Evolutionary conservation across 2,329 filamentous ascomycete genomes (phyloP).

Genomic region (Ophiostoma quercus): DNA sequence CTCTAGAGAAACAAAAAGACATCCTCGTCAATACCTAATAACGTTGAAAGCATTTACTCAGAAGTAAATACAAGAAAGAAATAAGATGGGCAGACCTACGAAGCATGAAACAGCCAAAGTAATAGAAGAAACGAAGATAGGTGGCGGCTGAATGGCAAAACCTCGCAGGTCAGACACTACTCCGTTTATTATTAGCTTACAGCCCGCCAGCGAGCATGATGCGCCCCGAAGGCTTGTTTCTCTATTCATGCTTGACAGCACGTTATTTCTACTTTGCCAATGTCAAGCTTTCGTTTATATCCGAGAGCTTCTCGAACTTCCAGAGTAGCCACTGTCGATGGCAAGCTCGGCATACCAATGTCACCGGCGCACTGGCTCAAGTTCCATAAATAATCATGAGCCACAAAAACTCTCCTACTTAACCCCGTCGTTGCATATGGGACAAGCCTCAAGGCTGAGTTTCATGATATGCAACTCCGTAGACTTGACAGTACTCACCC

Average conservation of each 20-base stretch:
- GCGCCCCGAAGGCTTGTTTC: neutral
- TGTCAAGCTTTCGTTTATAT: neutral
- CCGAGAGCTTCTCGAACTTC: neutral
- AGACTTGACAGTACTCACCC: neutral
- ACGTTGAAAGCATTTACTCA: too few relatives aligned
- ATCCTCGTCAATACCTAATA: too few relatives aligned
- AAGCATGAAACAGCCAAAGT: neutral
- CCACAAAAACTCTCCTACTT: neutral
- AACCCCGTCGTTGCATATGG: neutral
- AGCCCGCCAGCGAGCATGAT: neutral
- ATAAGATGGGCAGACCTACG: neutral
- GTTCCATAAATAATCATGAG: neutral
- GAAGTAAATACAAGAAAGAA: neutral
- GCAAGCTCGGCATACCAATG: neutral
- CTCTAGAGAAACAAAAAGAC: too few relatives aligned
- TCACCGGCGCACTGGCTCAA: neutral
- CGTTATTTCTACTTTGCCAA: neutral
- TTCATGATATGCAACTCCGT: neutral
- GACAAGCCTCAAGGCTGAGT: neutral
- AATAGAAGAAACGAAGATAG: neutral
- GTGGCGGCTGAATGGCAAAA: neutral
- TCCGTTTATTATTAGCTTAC: neutral
- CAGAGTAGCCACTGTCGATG: neutral
- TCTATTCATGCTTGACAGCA: neutral
- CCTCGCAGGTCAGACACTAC: neutral